A percentile compares a stretch with the other conserved stretches of the same genome.
Evolutionary conservation across 73 alveolate species (phyloP).

Genomic region (Paramecium octaurelia): DNA sequence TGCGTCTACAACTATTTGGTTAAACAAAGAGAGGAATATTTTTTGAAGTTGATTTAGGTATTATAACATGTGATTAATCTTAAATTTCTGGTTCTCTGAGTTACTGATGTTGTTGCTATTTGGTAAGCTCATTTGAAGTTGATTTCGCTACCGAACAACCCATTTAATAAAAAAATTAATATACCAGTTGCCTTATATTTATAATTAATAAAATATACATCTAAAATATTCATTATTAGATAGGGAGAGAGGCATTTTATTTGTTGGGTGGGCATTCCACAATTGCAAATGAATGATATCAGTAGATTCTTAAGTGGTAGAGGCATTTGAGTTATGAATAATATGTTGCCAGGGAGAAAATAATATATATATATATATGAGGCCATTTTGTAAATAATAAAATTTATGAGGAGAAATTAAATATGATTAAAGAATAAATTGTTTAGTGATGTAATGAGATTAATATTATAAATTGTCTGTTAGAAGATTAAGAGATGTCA

Average conservation of each 20-base stretch:
- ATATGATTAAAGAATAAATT: background rate
- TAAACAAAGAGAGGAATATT: constrained; percentile 17
- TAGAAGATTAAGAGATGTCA: background rate
- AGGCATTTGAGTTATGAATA: background rate
- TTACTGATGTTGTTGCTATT: background rate
- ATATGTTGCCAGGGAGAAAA: background rate
- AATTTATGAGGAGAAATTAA: background rate
- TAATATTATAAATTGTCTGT: background rate
- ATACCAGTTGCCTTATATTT: background rate
- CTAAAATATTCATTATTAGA: background rate
- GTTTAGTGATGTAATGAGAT: background rate
- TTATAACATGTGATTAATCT: background rate
- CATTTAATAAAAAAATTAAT: background rate
- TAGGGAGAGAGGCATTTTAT: background rate
- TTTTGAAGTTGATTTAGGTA: background rate
- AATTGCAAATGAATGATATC: background rate
- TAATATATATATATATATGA: background rate
- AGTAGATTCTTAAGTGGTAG: background rate
- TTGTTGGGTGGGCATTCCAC: background rate
- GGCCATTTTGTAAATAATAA: background rate
- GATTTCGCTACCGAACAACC: constrained; percentile 16
- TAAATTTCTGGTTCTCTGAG: background rate
- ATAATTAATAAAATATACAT: background rate
- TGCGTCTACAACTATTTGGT: constrained; percentile 6
- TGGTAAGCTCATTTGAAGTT: background rate